Conservation (phyloP, 2,329 filamentous ascomycete genomes). For the Westerdykella sp. region DNA sequence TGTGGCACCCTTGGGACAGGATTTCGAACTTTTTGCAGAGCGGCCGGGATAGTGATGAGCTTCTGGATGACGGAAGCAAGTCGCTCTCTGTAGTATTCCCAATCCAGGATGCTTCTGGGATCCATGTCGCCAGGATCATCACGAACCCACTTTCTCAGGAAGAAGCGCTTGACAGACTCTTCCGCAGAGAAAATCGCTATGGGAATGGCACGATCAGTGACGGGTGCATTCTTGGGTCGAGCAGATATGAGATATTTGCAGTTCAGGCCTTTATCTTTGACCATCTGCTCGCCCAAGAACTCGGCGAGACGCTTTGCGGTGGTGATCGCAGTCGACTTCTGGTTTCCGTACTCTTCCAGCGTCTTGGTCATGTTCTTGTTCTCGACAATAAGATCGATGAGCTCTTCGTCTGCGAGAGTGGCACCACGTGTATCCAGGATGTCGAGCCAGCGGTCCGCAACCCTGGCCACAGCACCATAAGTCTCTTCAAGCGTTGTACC, state of each 20-base stretch:
- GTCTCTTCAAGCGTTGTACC: slow-evolving; percentile 81
- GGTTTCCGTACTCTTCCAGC: slow-evolving; percentile 86
- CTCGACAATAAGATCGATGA: slow-evolving; percentile 99
- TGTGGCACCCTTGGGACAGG: slow-evolving; percentile 90
- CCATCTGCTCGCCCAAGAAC: slow-evolving; percentile 96
- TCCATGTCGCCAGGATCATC: slow-evolving; percentile 90
- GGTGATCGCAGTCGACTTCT: slow-evolving; percentile 99
- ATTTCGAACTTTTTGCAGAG: slow-evolving; percentile 89
- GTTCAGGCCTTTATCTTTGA: slow-evolving; percentile 97
- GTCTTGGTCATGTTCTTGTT: slow-evolving; percentile 98
- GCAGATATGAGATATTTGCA: slow-evolving; percentile 99
- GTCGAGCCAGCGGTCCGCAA: slow-evolving; percentile 94
- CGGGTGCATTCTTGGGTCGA: slow-evolving; percentile 76
- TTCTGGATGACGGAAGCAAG: slow-evolving; percentile 97
- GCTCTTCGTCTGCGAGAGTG: slow-evolving; percentile 88
- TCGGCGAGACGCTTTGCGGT: slow-evolving; percentile 92
- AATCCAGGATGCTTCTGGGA: slow-evolving; percentile 83
- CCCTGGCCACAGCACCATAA: slow-evolving; percentile 84
- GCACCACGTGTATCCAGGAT: slow-evolving; percentile 83
- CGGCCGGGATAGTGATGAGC: slow-evolving; percentile 95
- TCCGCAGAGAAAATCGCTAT: slow-evolving; percentile 97
- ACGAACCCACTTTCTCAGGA: slow-evolving; percentile 90
- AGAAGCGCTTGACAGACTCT: slow-evolving; percentile 76
- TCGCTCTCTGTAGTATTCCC: slow-evolving; percentile 95
- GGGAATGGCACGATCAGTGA: slow-evolving; percentile 89